Evolutionary conservation across 495 filamentous ascomycete species (phyloP).

Genomic region (Podospora pseudocomata): DNA sequence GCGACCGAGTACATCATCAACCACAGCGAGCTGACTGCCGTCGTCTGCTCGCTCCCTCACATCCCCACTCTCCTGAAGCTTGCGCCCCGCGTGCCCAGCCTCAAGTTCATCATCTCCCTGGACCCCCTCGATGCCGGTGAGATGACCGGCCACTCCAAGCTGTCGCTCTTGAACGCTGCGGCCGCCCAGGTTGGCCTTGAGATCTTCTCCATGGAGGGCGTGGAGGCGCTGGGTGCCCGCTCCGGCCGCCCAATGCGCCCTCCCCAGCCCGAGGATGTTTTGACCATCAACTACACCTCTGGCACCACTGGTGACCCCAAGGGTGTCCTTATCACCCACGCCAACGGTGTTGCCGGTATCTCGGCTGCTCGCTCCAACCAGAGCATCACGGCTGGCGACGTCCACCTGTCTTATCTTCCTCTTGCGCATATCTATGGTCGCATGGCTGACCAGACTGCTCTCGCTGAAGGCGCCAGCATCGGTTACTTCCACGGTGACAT

Average conservation of each 20-base stretch:
- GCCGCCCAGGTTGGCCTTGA: conserved; percentile 67
- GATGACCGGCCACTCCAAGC: conserved; percentile 71
- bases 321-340: conserved; percentile 83
- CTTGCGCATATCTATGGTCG: conserved; percentile 93
- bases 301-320: conserved; percentile 95
- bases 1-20: conserved; percentile 94
- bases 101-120: conserved; percentile 87
- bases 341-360: conserved; percentile 71
- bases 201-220: conserved; percentile 71
- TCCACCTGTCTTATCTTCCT: conserved; percentile 81
- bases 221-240: conserved; percentile 70
- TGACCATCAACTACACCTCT: conserved; percentile 97
- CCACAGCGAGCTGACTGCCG: conserved; percentile 70
- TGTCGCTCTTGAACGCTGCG: conserved; percentile 66
- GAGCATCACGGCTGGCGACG: conserved; percentile 51
- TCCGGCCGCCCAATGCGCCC: conserved; percentile 63
- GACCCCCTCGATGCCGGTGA: conserved; percentile 85
- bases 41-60: conserved; percentile 79
- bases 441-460: conserved; percentile 68
- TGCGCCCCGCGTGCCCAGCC: conserved; percentile 66
- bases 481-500: conserved; percentile 97
- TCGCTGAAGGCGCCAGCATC: conserved; percentile 71
- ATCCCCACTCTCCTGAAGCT: conserved; percentile 83
- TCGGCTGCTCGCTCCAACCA: conserved; percentile 53
- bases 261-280: conserved; percentile 69